Evolutionary conservation across 441 rosid species (phyloP).

Genomic region (Lepidium campestre): DNA sequence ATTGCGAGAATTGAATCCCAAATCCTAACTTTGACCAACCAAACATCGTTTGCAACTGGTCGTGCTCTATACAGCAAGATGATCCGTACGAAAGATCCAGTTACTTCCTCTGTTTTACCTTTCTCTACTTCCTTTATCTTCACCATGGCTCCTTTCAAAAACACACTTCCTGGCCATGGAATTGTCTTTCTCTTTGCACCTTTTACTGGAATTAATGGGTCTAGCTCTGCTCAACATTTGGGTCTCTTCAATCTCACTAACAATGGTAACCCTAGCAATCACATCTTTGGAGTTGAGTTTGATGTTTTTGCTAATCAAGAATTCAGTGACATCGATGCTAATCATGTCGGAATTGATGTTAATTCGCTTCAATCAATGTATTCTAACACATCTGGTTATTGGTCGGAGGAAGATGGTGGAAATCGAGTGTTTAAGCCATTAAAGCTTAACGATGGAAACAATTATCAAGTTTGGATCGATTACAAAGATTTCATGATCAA

Average conservation of each 20-base stretch:
- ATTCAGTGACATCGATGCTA: slow-evolving; percentile 43
- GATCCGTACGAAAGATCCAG: slow-evolving; percentile 36
- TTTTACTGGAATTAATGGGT: slow-evolving; percentile 32
- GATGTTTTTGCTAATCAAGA: slow-evolving; percentile 53
- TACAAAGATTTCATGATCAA: slow-evolving; percentile 39
- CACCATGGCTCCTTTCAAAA: slow-evolving; percentile 51
- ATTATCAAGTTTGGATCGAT: slow-evolving; percentile 74
- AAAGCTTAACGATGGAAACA: slow-evolving; percentile 55
- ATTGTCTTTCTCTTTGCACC: slow-evolving; percentile 59
- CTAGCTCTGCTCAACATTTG: slow-evolving; percentile 44
- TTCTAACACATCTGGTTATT: slow-evolving; percentile 42
- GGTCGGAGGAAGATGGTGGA: slow-evolving; percentile 25
- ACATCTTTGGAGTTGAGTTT: slow-evolving; percentile 54
- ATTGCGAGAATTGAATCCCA: slow-evolving; percentile 41
- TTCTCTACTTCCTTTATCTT: slow-evolving; percentile 74
- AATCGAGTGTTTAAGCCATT: slow-evolving; percentile 27
- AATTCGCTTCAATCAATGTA: slow-evolving; percentile 47
- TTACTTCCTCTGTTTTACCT: slow-evolving; percentile 39
- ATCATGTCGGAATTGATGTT: slow-evolving; percentile 60
- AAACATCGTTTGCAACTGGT: slow-evolving; percentile 35
- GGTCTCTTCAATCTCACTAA: slow-evolving; percentile 54
- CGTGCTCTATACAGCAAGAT: slow-evolving; percentile 44
- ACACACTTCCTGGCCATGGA: slow-evolving; percentile 56
- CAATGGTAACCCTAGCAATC: slow-evolving; percentile 34
- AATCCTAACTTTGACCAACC: slow-evolving; percentile 50